These are phyloP conservation scores for Lipomyces yarrowii DNA, from an alignment of 1,139 yeast species.

Conservation along the genomic window DNA sequence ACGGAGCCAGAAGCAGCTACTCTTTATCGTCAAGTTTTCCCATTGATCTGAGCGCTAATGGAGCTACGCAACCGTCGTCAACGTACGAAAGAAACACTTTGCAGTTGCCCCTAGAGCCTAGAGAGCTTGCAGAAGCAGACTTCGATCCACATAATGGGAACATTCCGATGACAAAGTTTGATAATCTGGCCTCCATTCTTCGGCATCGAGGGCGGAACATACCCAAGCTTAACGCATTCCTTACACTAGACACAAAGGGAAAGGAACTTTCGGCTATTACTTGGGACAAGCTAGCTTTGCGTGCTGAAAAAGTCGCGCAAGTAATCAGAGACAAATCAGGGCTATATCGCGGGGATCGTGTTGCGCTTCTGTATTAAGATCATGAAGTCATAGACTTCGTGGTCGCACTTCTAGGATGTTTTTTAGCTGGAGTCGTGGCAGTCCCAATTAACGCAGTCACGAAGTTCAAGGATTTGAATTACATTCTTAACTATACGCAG, in stretches of 20 bases:
- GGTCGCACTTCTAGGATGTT: constrained; percentile 86
- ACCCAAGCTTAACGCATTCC: constrained; percentile 69
- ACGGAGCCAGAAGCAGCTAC: neutral
- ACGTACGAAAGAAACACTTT: constrained; percentile 33
- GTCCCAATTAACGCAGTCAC: constrained; percentile 60
- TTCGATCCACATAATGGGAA: constrained; percentile 43
- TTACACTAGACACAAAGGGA: constrained; percentile 74
- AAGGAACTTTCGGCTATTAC: constrained; percentile 75
- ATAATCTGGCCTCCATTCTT: constrained; percentile 70
- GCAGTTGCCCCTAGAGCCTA: constrained; percentile 48
- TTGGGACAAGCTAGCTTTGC: constrained; percentile 86
- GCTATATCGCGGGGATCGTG: constrained; percentile 78
- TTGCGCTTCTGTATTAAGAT: constrained; percentile 79
- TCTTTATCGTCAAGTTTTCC: constrained; percentile 1
- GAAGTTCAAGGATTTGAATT: constrained; percentile 39
- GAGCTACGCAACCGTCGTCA: constrained; percentile 14
- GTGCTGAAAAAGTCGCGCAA: constrained; percentile 87
- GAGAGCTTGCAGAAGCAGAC: constrained; percentile 45
- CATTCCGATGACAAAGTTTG: constrained; percentile 42
- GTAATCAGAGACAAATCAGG: constrained; percentile 77
- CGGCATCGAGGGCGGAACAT: constrained; percentile 70
- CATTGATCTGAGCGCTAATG: constrained; percentile 6
- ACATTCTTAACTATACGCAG: constrained; percentile 72
- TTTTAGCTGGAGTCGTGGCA: constrained; percentile 91
- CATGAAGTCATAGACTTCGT: constrained; percentile 84